phyloP scores from a whole-genome alignment of 2,329 filamentous ascomycete species.

The Monilinia aucupariae region DNA sequence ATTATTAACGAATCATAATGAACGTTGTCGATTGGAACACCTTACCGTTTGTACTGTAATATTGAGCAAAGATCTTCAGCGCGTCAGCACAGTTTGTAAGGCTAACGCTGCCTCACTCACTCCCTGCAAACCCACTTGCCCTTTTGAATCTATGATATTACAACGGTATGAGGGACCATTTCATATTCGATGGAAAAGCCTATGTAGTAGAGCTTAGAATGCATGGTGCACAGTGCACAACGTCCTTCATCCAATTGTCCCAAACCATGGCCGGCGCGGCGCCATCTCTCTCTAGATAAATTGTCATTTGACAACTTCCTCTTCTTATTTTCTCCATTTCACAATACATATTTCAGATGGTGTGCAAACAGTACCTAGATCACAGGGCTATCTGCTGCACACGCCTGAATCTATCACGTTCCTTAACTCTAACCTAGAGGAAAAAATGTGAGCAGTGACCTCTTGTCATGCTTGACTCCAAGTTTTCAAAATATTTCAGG shows the following conservation, averaged over 20 bases:
- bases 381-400: conserved; percentile 18
- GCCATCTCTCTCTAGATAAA: conserved; percentile 3
- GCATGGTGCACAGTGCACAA: conserved; percentile 24
- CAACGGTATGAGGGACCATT: conserved; percentile 5
- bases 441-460: conserved; percentile 26
- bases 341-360: conserved; percentile 15
- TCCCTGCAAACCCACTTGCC: conserved; percentile 11
- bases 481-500: neutral
- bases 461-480: conserved; percentile 10
- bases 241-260: conserved; percentile 12
- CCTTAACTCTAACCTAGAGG: conserved; percentile 1
- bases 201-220: conserved; percentile 20
- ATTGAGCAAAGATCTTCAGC: conserved; percentile 13
- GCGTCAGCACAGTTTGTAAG: conserved; percentile 15
- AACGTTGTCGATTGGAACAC: neutral
- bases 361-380: conserved; percentile 13
- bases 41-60: conserved; percentile 8
- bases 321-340: conserved; percentile 6
- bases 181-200: conserved; percentile 4
- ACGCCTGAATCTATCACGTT: conserved; percentile 16
- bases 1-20: neutral
- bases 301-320: conserved; percentile 15
- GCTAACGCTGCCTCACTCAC: conserved; percentile 9
- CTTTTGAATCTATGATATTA: conserved; percentile 5
- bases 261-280: conserved; percentile 9